Evolutionary conservation across 2,329 filamentous ascomycete species (phyloP).

Genomic region (Cadophora sp.): DNA sequence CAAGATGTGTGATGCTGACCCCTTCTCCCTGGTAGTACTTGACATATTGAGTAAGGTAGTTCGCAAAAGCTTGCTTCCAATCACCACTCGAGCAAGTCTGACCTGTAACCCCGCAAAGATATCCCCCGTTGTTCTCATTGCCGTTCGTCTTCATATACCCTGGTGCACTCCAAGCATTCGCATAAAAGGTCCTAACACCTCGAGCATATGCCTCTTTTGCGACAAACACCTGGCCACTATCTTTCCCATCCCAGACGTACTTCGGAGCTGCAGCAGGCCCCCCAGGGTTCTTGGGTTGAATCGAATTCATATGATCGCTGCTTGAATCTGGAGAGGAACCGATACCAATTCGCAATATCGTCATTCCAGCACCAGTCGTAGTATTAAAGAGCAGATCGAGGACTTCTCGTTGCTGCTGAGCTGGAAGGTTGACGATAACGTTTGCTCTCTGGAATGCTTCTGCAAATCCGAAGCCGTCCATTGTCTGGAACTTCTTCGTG

Average conservation of each 20-base stretch:
- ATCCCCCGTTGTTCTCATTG: conserved; percentile 52
- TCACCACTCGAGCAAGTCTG: conserved; percentile 51
- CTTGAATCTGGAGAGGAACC: conserved; percentile 45
- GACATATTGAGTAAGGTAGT: conserved; percentile 56
- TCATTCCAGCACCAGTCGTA: conserved; percentile 55
- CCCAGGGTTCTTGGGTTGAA: conserved; percentile 54
- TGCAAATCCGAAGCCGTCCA: conserved; percentile 57
- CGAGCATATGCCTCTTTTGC: conserved; percentile 53
- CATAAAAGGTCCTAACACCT: conserved; percentile 54
- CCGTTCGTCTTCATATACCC: conserved; percentile 59
- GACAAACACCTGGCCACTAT: conserved; percentile 57
- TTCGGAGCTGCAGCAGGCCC: no score
- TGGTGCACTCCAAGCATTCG: conserved; percentile 58
- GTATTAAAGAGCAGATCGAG: conserved; percentile 56
- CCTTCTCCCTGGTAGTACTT: conserved; percentile 51
- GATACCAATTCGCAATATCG: conserved; percentile 58
- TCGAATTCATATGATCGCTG: conserved; percentile 45
- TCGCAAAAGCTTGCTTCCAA: conserved; percentile 57
- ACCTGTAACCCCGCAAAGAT: conserved; percentile 52
- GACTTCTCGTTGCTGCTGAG: conserved; percentile 46
- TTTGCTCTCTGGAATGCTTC: conserved; percentile 55
- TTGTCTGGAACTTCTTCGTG: conserved; percentile 43
- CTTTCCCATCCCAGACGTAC: conserved; percentile 52
- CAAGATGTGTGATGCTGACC: conserved; percentile 50
- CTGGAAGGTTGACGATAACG: conserved; percentile 48